Evolutionary conservation across 495 filamentous ascomycete species (phyloP).

Genomic region (Mycothermus thermophilus): DNA sequence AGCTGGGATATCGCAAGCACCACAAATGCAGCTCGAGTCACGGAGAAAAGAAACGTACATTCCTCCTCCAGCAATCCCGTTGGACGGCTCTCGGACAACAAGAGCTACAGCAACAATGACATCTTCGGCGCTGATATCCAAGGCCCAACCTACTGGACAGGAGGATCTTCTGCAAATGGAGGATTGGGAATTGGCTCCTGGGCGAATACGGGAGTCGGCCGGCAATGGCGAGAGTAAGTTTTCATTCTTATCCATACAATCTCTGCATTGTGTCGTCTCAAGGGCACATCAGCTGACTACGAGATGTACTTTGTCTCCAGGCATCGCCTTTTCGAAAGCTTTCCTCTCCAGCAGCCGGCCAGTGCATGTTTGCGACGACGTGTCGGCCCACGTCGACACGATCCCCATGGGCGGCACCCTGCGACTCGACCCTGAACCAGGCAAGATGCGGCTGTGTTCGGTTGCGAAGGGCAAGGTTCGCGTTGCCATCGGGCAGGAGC

Average conservation of each 20-base stretch:
- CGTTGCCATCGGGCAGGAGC: constrained; percentile 15
- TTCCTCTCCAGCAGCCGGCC: constrained; percentile 18
- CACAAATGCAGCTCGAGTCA: neutral
- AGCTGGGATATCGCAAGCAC: neutral
- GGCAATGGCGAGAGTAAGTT: constrained; percentile 15
- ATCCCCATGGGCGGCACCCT: constrained; percentile 16
- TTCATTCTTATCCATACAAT: neutral
- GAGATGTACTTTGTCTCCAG: constrained; percentile 4
- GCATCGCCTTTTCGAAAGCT: constrained; percentile 28
- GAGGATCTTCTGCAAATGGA: constrained; percentile 24
- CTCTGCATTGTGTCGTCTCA: too few relatives aligned
- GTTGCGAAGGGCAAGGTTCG: constrained; percentile 24
- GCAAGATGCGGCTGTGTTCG: constrained; percentile 18
- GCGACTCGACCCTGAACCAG: constrained; percentile 9
- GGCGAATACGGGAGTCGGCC: constrained; percentile 7
- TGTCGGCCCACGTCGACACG: constrained; percentile 22
- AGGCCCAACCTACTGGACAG: constrained; percentile 1
- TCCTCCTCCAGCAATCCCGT: neutral
- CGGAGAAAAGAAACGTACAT: neutral
- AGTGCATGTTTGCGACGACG: constrained; percentile 17
- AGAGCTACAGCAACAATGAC: neutral
- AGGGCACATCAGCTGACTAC: neutral
- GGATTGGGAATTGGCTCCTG: constrained; percentile 17
- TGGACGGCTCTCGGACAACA: neutral
- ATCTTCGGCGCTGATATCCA: constrained; percentile 7